Base-by-base conservation (phyloP, 78 protist genomes). In the Dictyostelium purpureum region DNA sequence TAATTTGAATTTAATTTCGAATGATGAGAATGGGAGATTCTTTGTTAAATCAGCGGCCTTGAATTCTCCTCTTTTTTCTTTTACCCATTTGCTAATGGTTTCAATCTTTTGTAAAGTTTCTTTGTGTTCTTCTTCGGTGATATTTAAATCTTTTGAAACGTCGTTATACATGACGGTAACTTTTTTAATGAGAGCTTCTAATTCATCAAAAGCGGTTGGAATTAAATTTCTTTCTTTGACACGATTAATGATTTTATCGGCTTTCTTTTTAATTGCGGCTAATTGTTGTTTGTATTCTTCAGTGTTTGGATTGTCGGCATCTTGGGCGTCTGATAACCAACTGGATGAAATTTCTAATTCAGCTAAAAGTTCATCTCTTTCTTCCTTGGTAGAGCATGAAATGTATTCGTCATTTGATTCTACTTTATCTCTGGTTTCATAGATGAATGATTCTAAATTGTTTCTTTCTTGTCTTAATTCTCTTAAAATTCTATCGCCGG, bases 381-480 rank as follows among this genome's bases (percentile, higher is more conserved):
- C 92, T 10, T 73, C 54, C 31, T 35, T 63, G 19, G 82, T 85
- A 5, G 92, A 85, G 45, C 82, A 73, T 10, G 28, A 28, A 11
- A 42, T 31, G n/a, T 43, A 79, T 4, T 87, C 81, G 21, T 94
- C 96, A 38, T 56, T 54, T 2, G 67, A 76, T 16, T 61, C 78
- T 10, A 94, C 57, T 63, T 81, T 73, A 37, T 80, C 96, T 12
- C 75, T 24, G 2, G 79, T 73, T 38, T 88, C 87, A 65, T 94
- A 94, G 31, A 88, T 35, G 52, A 79, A 81, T 47, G 92, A 31
- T 79, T 94, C 96, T 12, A 94, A 63, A 33, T 26, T 57, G 51
- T 88, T 94, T 87, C 77, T 94, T 31, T 77, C 93, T 11, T 56
- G 45, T 43, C 77, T 74, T 26, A 54, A 19, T 11, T 47, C 88